Conservation (phyloP, 495 filamentous ascomycete species). For the Margaritispora aquatica region DNA sequence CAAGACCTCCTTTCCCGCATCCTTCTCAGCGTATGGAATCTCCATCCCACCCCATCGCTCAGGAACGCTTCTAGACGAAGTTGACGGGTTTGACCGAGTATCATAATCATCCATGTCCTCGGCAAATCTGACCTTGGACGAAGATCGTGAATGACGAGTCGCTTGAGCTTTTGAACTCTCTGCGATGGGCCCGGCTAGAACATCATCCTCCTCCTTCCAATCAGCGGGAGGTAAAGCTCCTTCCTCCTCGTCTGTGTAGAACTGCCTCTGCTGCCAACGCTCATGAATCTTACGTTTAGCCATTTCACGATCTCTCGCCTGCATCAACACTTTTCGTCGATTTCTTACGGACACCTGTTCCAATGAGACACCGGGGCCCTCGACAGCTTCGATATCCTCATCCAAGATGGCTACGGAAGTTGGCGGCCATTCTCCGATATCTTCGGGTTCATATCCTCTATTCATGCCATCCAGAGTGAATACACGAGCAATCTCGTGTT, state of each 20-base stretch:
- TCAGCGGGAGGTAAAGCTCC: conserved; percentile 57
- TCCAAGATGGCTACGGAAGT: conserved; percentile 13
- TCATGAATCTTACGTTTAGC: conserved; percentile 55
- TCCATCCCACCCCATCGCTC: conserved; percentile 82
- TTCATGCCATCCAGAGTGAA: neutral
- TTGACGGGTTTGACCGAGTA: conserved; percentile 69
- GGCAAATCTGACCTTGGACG: conserved; percentile 77
- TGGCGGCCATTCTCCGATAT: conserved; percentile 16
- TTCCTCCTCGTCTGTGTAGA: conserved; percentile 79
- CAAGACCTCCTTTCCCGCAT: conserved; percentile 80
- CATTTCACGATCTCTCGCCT: conserved; percentile 13
- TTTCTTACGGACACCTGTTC: conserved; percentile 10
- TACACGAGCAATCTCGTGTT: neutral
- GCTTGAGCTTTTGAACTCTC: conserved; percentile 17
- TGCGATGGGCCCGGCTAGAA: conserved; percentile 35
- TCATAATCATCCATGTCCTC: conserved; percentile 71
- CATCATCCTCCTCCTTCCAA: conserved; percentile 56
- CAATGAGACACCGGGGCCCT: conserved; percentile 19
- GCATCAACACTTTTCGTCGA: conserved; percentile 12
- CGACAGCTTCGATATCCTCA: conserved; percentile 25
- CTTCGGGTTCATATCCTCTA: neutral
- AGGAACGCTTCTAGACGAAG: conserved; percentile 71
- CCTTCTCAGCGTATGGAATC: conserved; percentile 71
- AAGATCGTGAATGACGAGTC: conserved; percentile 61
- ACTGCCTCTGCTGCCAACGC: conserved; percentile 65